phyloP scores from a whole-genome alignment of 257 asterid genomes.

The Pogostemon cablin region DNA sequence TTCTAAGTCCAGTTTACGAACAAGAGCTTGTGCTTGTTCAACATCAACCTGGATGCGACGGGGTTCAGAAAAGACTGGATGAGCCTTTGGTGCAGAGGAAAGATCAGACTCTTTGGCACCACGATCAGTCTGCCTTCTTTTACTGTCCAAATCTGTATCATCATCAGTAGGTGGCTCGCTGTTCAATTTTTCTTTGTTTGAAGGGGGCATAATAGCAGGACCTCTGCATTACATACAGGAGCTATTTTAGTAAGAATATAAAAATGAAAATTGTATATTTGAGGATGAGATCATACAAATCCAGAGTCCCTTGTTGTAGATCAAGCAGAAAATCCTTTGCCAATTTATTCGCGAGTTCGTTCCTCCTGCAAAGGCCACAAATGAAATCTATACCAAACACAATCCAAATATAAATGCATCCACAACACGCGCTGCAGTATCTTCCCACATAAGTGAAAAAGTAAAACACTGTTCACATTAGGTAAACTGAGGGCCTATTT shows the following conservation, averaged over 20 bases:
- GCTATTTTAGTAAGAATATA: neutral
- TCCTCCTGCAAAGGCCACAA: conserved; percentile 62
- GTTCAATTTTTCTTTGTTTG: conserved; percentile 67
- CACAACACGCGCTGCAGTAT: conserved; percentile 9
- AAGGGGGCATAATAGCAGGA: conserved; percentile 61
- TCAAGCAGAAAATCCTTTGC: conserved; percentile 89
- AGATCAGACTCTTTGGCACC: conserved; percentile 61
- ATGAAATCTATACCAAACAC: conserved; percentile 16
- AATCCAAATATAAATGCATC: conserved; percentile 9
- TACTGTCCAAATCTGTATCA: conserved; percentile 67
- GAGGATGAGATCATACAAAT: conserved; percentile 59
- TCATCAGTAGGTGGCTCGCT: conserved; percentile 75
- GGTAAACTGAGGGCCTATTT: too few species aligned
- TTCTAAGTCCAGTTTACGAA: conserved; percentile 79
- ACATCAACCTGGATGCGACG: conserved; percentile 73
- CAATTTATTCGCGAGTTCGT: conserved; percentile 71
- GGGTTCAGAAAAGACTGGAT: conserved; percentile 78
- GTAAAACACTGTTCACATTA: too few species aligned
- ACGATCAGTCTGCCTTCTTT: conserved; percentile 68
- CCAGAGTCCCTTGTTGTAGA: conserved; percentile 87
- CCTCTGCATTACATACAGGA: conserved; percentile 61
- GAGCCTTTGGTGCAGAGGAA: conserved; percentile 83
- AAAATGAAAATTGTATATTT: conserved; percentile 2
- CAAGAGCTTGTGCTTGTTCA: conserved; percentile 85
- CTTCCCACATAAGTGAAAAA: conserved; percentile 4